phyloP scores from a whole-genome alignment of 306 rosid genomes.

The Arachis hypogaea region DNA sequence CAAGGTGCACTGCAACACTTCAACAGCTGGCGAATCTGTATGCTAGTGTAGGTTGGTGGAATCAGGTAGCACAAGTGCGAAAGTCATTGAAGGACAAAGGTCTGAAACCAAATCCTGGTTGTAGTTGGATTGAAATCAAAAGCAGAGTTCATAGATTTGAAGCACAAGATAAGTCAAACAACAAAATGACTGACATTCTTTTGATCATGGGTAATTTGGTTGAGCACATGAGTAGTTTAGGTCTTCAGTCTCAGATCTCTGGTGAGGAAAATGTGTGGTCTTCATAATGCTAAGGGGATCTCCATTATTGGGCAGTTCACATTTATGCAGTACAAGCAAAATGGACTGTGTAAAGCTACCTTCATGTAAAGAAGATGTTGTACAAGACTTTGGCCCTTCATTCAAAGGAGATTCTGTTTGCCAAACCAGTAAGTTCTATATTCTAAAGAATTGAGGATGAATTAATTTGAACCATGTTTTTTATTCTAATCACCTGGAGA shows the following conservation, averaged over 20 bases:
- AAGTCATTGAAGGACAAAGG: constrained; percentile 75
- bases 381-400: background rate
- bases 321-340: constrained; percentile 6
- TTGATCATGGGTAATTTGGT: constrained; percentile 53
- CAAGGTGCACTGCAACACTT: constrained; percentile 69
- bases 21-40: constrained; percentile 72
- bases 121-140: constrained; percentile 78
- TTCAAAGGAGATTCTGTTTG: background rate
- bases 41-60: constrained; percentile 73
- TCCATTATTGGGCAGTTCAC: background rate
- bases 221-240: constrained; percentile 63
- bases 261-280: constrained; percentile 43
- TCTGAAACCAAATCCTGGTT: constrained; percentile 68
- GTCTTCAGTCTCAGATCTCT: constrained; percentile 40
- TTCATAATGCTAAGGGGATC: constrained; percentile 21
- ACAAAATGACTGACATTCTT: constrained; percentile 51
- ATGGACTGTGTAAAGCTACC: background rate
- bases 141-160: constrained; percentile 62
- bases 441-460: background rate
- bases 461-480: background rate
- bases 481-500: background rate
- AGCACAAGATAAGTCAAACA: constrained; percentile 66
- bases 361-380: background rate
- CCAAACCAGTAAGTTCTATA: background rate
- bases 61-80: constrained; percentile 57